A percentile compares a stretch with the other conserved stretches of the same genome.
Evolutionary conservation across 495 filamentous ascomycete species (phyloP).

Genomic region (Talaromyces stipitatus): DNA sequence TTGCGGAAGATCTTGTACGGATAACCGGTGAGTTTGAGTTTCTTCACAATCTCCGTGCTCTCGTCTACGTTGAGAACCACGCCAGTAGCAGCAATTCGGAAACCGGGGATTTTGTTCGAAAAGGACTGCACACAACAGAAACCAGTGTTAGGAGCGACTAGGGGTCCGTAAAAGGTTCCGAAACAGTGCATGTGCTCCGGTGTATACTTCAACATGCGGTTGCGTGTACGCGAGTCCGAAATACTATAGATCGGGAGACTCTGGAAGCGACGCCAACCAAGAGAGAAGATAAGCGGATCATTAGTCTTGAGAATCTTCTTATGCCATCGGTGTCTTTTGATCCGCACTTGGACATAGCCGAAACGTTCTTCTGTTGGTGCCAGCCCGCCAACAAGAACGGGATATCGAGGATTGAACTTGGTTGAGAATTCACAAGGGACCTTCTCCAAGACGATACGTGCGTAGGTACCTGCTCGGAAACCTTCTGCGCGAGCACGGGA

Average conservation of each 20-base stretch:
- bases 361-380: conserved; percentile 90
- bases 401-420: conserved; percentile 78
- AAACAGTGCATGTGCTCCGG: conserved; percentile 99
- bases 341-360: conserved; percentile 88
- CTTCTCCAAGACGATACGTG: conserved; percentile 76
- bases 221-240: conserved; percentile 83
- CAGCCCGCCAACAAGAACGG: conserved; percentile 83
- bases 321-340: conserved; percentile 97
- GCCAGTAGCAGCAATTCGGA: conserved; percentile 89
- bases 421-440: conserved; percentile 86
- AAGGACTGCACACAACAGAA: conserved; percentile 92
- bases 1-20: conserved; percentile 99
- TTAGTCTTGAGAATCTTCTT: conserved; percentile 98
- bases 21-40: conserved; percentile 86
- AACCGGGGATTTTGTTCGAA: conserved; percentile 79
- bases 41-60: conserved; percentile 94
- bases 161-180: conserved; percentile 87
- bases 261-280: conserved; percentile 97
- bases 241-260: conserved; percentile 88
- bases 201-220: conserved; percentile 96
- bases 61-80: conserved; percentile 90
- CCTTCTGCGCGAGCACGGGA: conserved; percentile 81
- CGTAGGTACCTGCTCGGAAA: conserved; percentile 88
- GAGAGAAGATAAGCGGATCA: conserved; percentile 92
- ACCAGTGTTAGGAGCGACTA: conserved; percentile 90